Percentiles rank a stretch among this genome's conserved stretches.
Conservation (phyloP, 2,329 filamentous ascomycete genomes). For the Cordyceps cicadae region DNA sequence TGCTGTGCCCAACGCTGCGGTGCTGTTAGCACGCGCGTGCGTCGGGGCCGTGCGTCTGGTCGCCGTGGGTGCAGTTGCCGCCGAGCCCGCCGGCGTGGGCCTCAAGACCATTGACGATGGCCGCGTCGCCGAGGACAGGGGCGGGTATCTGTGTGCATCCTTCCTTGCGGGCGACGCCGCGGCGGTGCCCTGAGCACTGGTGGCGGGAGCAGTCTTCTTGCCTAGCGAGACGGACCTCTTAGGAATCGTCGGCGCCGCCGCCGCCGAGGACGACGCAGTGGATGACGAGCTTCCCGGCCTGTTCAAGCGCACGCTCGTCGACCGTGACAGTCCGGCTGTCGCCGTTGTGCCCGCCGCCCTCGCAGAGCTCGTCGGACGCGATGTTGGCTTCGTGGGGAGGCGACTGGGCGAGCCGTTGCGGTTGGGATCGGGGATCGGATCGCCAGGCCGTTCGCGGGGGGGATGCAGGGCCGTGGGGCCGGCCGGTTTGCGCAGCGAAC, state of each 20-base stretch:
- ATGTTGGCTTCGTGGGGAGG: slow-evolving; percentile 37
- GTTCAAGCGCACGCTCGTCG: slow-evolving; percentile 12
- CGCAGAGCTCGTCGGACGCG: slow-evolving; percentile 19
- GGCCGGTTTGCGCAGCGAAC: slow-evolving; percentile 39
- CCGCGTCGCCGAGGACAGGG: slow-evolving; percentile 21
- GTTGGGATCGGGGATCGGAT: slow-evolving; percentile 15
- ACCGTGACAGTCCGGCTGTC: slow-evolving; percentile 20
- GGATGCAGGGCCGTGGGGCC: slow-evolving; percentile 13
- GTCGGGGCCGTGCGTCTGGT: slow-evolving; percentile 24
- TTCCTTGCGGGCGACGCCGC: slow-evolving; percentile 12
- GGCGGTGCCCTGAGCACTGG: neutral
- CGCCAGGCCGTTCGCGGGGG: neutral
- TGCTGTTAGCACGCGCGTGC: slow-evolving; percentile 27
- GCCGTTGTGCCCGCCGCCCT: slow-evolving; percentile 21
- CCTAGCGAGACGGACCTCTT: slow-evolving; percentile 18
- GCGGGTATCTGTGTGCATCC: slow-evolving; percentile 25
- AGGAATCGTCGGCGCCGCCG: neutral
- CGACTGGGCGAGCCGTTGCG: slow-evolving; percentile 41
- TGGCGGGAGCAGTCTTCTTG: slow-evolving; percentile 7
- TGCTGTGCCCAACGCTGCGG: slow-evolving; percentile 11
- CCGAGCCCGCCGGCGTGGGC: slow-evolving; percentile 14
- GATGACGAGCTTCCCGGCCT: neutral
- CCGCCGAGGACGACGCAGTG: neutral
- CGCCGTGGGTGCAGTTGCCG: slow-evolving; percentile 16
- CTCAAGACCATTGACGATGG: slow-evolving; percentile 18